Percentiles rank a stretch among this genome's conserved stretches.
Conservation (phyloP, 1,284 basidiomycete species). For the Ustilago xerochloae region DNA sequence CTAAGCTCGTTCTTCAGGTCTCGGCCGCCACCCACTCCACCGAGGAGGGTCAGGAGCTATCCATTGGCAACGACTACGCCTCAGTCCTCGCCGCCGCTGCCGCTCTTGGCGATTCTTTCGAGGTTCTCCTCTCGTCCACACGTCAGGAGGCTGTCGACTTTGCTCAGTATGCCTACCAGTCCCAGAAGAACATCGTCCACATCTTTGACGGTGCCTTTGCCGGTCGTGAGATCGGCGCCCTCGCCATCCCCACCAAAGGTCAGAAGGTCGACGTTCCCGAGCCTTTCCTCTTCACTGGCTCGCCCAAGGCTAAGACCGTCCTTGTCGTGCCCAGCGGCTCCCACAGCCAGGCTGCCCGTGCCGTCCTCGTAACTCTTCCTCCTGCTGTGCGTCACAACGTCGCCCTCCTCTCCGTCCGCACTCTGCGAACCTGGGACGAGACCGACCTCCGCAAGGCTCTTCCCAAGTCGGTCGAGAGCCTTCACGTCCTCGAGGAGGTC, state of each 20-base stretch:
- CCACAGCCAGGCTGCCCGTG: conserved; percentile 56
- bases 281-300: conserved; percentile 64
- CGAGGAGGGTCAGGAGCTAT: conserved; percentile 46
- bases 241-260: conserved; percentile 57
- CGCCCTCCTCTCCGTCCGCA: conserved; percentile 59
- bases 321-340: conserved; percentile 65
- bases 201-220: conserved; percentile 67
- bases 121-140: conserved; percentile 61
- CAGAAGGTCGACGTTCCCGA: conserved; percentile 74
- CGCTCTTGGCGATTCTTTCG: conserved; percentile 55
- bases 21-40: conserved; percentile 61
- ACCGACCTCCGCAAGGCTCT: conserved; percentile 54
- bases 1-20: conserved; percentile 65
- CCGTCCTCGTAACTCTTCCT: conserved; percentile 56
- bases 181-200: conserved; percentile 58
- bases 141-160: conserved; percentile 64
- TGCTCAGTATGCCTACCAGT: conserved; percentile 62
- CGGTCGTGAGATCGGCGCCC: conserved; percentile 58
- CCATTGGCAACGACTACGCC: conserved; percentile 65
- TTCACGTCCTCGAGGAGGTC: conserved; percentile 65
- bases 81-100: conserved; percentile 62
- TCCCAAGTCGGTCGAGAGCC: conserved; percentile 54
- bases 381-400: conserved; percentile 51
- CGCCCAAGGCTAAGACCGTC: conserved; percentile 55
- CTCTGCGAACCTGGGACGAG: conserved; percentile 60